These are phyloP conservation scores for Suillus cothurnatus DNA, from an alignment of 768 basidiomycete genomes.

Conservation along the genomic window DNA sequence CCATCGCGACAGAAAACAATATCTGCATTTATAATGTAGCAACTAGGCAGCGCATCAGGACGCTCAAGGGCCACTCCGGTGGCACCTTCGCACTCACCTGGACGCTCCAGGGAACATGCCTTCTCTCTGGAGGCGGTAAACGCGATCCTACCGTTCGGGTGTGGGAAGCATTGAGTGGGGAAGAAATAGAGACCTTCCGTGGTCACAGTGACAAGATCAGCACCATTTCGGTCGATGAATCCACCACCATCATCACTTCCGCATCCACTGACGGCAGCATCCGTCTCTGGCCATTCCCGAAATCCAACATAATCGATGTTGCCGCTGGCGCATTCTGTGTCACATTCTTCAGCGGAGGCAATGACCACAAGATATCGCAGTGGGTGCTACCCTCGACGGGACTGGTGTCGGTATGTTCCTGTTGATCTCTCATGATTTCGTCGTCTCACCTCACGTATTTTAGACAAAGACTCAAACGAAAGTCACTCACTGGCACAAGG, in stretches of 20 bases:
- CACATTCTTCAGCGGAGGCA: too few relatives aligned
- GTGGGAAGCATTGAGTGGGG: background rate
- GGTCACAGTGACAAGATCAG: background rate
- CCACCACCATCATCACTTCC: background rate
- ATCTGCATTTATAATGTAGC: background rate
- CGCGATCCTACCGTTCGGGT: background rate
- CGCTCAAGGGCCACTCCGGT: background rate
- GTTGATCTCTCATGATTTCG: too few relatives aligned
- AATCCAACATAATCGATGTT: too few relatives aligned
- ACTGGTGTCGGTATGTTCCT: too few relatives aligned
- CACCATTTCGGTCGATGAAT: background rate
- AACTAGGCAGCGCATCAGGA: background rate
- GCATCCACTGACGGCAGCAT: too few relatives aligned
- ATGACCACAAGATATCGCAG: background rate
- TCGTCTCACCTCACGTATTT: too few relatives aligned
- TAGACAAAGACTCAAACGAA: too few relatives aligned
- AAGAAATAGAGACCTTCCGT: background rate
- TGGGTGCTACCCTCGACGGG: too few relatives aligned
- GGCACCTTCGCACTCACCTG: background rate
- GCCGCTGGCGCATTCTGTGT: too few relatives aligned
- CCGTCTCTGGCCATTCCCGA: too few relatives aligned
- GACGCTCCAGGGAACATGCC: background rate
- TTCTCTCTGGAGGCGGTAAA: background rate
- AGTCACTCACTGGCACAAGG: too few relatives aligned
- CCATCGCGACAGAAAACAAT: background rate